Evolutionary conservation across 306 rosid species (phyloP).

Genomic region (Cyclanthera cordifolia): DNA sequence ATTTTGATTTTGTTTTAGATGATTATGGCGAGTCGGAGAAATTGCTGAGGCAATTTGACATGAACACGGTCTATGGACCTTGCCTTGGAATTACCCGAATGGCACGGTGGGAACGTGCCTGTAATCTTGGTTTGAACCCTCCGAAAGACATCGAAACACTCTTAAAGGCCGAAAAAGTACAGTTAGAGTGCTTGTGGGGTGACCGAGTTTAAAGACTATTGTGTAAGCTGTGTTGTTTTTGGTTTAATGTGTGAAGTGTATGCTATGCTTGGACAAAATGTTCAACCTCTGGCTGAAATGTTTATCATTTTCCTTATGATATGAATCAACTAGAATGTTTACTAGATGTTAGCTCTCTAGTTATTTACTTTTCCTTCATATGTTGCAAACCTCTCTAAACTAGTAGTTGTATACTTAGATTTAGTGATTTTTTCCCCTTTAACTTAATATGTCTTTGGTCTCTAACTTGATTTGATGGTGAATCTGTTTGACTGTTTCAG

Average conservation of each 20-base stretch:
- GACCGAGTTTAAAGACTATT: neutral
- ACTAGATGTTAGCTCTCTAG: too few species aligned
- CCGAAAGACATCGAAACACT: conserved; percentile 3
- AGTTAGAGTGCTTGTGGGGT: conserved; percentile 7
- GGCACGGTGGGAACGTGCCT: conserved; percentile 75
- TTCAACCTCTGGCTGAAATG: conserved; percentile 11
- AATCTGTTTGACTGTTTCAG: too few species aligned
- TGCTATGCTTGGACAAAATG: neutral
- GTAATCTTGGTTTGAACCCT: conserved; percentile 30
- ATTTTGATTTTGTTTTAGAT: conserved; percentile 25
- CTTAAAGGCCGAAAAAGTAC: neutral
- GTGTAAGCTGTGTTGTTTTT: neutral
- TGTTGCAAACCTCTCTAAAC: too few species aligned
- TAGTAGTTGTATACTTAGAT: too few species aligned
- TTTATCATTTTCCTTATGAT: too few species aligned
- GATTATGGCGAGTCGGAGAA: conserved; percentile 34
- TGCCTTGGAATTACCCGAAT: conserved; percentile 62
- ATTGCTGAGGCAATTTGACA: conserved; percentile 56
- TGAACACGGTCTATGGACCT: conserved; percentile 76
- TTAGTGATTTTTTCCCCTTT: too few species aligned
- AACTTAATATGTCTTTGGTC: too few species aligned
- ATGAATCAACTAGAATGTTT: too few species aligned
- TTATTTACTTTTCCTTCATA: too few species aligned
- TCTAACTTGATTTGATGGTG: too few species aligned
- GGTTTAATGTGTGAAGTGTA: neutral